Base-by-base conservation (phyloP, 202 grass and related monocot genomes). In the Setaria italica region DNA sequence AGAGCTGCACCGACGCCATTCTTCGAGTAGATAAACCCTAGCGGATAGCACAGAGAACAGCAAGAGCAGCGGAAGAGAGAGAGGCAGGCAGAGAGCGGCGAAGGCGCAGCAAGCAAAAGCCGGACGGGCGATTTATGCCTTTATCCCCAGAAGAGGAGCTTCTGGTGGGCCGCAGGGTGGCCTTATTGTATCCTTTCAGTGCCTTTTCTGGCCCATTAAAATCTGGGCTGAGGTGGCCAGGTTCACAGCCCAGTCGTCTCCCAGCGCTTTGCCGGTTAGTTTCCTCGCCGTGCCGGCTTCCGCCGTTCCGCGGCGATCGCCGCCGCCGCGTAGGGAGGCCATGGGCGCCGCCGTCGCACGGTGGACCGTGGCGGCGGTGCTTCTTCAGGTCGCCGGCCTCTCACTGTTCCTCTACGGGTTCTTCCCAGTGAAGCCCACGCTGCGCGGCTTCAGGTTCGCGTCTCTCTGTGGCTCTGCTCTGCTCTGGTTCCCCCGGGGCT, bases 361-460 rank as follows among this genome's bases (percentile, higher is more conserved):
- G 1, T 88, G 87, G 76, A 67, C 85, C 30, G 78, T 87, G 68
- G 77, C 76, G 4, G 89, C 91, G 11, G 81, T 94, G 75, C 51
- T 95, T 6, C 88, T 98, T 75, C 95, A 98, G 93, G 83, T 98
- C 62, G 73, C 86, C 11, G 96, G 93, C 0, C 79, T 98, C 55
- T 92, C 86, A 0, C 79, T 94, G 56, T 95, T 95, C 72, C 62
- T 95, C 55, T 88, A 94, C 88, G 91, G 91, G 4, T 98, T 98
- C 88, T 98, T 98, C 85, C 96, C 91, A 39, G 90, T 95, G 62
- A 95, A 98, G 84, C 93, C 93, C 65, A 94, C 90, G 45, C 96
- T 98, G 41, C 74, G 76, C 37, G 91, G 96, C 45, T 95, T 94
- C 84, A 98, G 96, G 96, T 95, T 3, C 19, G 50, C 55, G 42